phyloP scores from a whole-genome alignment of 2,329 filamentous ascomycete species.

The Didymella sp. region DNA sequence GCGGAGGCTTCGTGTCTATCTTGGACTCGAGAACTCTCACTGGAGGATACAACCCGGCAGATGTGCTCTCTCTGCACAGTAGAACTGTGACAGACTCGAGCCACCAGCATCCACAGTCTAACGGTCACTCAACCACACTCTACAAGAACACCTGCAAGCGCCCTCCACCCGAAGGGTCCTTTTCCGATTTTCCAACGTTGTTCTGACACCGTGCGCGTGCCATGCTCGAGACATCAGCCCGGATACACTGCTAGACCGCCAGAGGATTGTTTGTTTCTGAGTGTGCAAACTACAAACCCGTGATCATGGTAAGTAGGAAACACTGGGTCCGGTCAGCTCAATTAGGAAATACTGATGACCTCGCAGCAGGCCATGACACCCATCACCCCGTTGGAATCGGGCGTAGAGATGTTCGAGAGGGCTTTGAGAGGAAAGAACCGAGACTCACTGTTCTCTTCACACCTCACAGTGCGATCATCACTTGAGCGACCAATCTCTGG shows the following conservation, averaged over 20 bases:
- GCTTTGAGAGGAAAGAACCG: slow-evolving; percentile 40
- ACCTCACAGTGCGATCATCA: slow-evolving; percentile 45
- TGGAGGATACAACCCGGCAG: slow-evolving; percentile 37
- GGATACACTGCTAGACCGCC: slow-evolving; percentile 32
- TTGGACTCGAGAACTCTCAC: slow-evolving; percentile 34
- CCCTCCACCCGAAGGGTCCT: slow-evolving; percentile 52
- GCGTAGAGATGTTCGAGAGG: slow-evolving; percentile 59
- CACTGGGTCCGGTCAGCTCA: slow-evolving; percentile 9
- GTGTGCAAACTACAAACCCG: slow-evolving; percentile 31
- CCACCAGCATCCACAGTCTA: slow-evolving; percentile 42
- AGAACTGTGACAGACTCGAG: slow-evolving; percentile 40
- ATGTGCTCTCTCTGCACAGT: slow-evolving; percentile 46
- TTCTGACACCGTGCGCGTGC: slow-evolving; percentile 41
- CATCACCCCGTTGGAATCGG: slow-evolving; percentile 52
- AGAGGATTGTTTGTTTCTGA: slow-evolving; percentile 21
- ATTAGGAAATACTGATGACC: slow-evolving; percentile 30
- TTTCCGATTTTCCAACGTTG: slow-evolving; percentile 46
- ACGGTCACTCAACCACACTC: slow-evolving; percentile 40
- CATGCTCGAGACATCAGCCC: slow-evolving; percentile 38
- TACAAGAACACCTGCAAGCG: slow-evolving; percentile 55
- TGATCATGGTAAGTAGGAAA: slow-evolving; percentile 47
- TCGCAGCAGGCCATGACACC: slow-evolving; percentile 55
- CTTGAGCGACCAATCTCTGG: slow-evolving; percentile 70
- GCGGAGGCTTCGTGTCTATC: slow-evolving; percentile 30
- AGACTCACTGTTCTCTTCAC: slow-evolving; percentile 66